Base-by-base conservation (phyloP, 495 filamentous ascomycete genomes). In the Talaromyces borbonicus region DNA sequence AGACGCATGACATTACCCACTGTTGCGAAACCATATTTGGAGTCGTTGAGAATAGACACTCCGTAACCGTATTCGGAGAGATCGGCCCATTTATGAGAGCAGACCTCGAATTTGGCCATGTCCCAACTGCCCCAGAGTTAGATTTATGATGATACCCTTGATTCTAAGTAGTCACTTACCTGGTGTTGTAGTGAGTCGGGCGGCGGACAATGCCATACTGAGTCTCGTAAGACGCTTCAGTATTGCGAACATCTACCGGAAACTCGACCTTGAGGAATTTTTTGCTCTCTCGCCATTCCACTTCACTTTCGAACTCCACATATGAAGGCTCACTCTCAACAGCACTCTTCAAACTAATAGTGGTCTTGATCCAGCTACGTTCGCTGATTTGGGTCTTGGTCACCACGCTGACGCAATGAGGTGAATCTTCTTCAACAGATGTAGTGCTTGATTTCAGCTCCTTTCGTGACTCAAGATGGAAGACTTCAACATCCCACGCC, bases 211-310 rank as follows among this genome's bases (percentile, higher is more conserved):
- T 78, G 51, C 92, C 93, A 54, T 86, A 98, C 57, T 94, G 87
- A 20, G 89, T 94, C 58, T 96, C 92, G 56, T 96, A 96, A n/a
- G 81, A 86, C 8, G 90, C 90, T 61, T 95, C 87, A 0, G 87
- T 95, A 59, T 90, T 94, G 49, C 79, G 73, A 43, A 98, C 72
- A 62, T 95, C 87, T 30, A 95, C 90, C 0, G 92, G 92, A 65
- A 98, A 97, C 62, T 98, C 92, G 43, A 97, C 90, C 71, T 98
- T 98, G 54, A 98, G 77, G 76, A 96, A 95, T 59, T 93, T 95
- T 87, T 89, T 95, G 1, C 73, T 85, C 62, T 98, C 92, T 51
- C 76, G 78, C 92, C 92, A 98, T 53, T 92, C 86, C 38, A 96
- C 84, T 52, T 89, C 85, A 54, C 78, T 83, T 29, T 78, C 68